These are phyloP conservation scores for Neurospora intermedia DNA, from an alignment of 495 filamentous ascomycete species.

Conservation along the genomic window DNA sequence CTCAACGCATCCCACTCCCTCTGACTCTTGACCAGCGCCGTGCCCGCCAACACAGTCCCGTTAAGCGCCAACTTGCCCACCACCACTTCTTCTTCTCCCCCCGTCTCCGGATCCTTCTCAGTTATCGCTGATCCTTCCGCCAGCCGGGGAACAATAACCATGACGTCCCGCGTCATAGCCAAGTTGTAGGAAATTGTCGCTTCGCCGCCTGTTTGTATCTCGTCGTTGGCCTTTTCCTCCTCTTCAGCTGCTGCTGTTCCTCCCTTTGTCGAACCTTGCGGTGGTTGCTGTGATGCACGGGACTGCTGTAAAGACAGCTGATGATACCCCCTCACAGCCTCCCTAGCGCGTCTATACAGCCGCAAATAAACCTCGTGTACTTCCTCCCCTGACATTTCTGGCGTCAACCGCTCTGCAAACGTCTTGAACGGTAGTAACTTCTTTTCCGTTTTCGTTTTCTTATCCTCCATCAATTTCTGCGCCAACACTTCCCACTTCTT, in stretches of 20 bases:
- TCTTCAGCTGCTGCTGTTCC: not conserved
- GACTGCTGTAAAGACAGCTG: not conserved
- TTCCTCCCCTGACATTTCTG: conserved; percentile 13
- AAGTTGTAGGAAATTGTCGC: conserved; percentile 68
- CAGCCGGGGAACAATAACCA: conserved; percentile 59
- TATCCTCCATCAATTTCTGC: conserved; percentile 25
- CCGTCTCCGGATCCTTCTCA: too few relatives aligned
- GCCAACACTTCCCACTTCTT: conserved; percentile 43
- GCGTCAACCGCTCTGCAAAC: conserved; percentile 12
- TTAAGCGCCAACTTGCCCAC: conserved; percentile 57
- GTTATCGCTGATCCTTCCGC: conserved; percentile 17
- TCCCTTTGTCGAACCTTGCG: not conserved
- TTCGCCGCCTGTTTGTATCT: conserved; percentile 25
- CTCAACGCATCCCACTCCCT: conserved; percentile 57
- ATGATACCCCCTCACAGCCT: not conserved
- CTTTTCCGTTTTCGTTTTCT: conserved; percentile 20
- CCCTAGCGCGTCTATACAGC: conserved; percentile 45
- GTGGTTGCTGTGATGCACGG: too few relatives aligned
- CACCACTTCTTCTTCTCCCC: conserved; percentile 31
- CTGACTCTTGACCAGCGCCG: conserved; percentile 66
- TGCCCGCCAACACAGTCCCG: conserved; percentile 71
- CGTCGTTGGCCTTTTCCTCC: not conserved
- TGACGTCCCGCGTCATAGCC: conserved; percentile 55
- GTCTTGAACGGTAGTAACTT: conserved; percentile 16
- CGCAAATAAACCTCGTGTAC: conserved; percentile 22